phyloP scores from a whole-genome alignment of 1,139 yeast species.

The Spathaspora sp. region DNA sequence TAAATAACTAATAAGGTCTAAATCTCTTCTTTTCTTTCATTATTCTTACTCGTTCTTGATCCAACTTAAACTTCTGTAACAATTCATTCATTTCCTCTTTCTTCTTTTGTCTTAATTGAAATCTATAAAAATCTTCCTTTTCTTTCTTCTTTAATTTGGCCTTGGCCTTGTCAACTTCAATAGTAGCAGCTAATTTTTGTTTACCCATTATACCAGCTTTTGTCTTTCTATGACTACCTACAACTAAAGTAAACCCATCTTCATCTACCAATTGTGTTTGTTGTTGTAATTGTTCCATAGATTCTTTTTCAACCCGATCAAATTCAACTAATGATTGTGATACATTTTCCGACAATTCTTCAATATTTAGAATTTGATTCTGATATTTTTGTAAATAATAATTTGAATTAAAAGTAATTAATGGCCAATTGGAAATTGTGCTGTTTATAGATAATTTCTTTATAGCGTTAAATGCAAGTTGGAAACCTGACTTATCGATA shows the following conservation, averaged over 20 bases:
- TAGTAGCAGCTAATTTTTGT: constrained; percentile 46
- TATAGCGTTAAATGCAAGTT: constrained; percentile 62
- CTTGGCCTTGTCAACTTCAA: constrained; percentile 43
- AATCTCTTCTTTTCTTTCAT: constrained; percentile 82
- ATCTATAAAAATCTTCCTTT: constrained; percentile 89
- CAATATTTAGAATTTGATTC: constrained; percentile 43
- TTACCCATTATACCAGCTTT: constrained; percentile 64
- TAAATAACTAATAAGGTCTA: constrained; percentile 62
- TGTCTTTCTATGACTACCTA: constrained; percentile 81
- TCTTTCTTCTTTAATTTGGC: constrained; percentile 71
- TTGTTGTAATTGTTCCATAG: constrained; percentile 55
- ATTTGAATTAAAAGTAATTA: constrained; percentile 24
- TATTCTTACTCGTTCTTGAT: constrained; percentile 77
- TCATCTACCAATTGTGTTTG: constrained; percentile 73
- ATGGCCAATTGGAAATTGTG: constrained; percentile 34
- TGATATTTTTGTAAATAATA: constrained; percentile 30
- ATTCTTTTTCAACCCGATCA: constrained; percentile 68
- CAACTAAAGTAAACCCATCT: constrained; percentile 91
- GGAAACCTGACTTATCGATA: constrained; percentile 72
- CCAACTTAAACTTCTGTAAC: constrained; percentile 79
- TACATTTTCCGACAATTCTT: constrained; percentile 49
- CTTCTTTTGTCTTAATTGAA: constrained; percentile 92
- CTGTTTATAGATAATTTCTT: constrained; percentile 41
- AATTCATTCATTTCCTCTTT: constrained; percentile 90
- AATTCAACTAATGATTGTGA: constrained; percentile 64